Evolutionary conservation across 2,329 filamentous ascomycete genomes (phyloP), one percentile per base, ranked within the genome.

Genomic region (Cercospora nicotianae): DNA sequence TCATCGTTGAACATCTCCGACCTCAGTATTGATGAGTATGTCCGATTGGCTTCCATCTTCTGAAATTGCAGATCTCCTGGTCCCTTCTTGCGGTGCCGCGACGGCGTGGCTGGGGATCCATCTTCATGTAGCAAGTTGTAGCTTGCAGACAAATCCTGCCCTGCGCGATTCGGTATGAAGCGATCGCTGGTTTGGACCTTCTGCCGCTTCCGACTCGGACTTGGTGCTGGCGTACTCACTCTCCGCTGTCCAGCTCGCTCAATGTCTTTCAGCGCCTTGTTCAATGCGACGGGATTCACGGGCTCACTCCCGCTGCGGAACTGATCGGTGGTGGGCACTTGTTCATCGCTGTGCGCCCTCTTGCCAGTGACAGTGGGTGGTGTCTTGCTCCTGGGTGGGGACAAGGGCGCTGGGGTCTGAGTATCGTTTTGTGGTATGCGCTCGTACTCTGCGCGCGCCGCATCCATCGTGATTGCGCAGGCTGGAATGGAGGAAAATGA

Each of bases 41-140:
- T 97, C 67, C 91, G 88, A 75, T 99, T 97, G 59, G 95, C 95
- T 85, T 98, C 93, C 81, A 93, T 95, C 80, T 89, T 94, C 79
- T 99, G 95, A 72, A 96, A 97, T 79, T 98, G 91, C 70, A 97
- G 86, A 79, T 97, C 95, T 63, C 92, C 92, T 77, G 96, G 91
- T 9, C 93, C 92, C 90, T 94, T 90, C 82, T 91, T 94, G 81
- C 92, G 93, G 67, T 91, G 87, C 77, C 90, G 92, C 3, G 93
- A 94, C 0, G 94, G 93, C 1, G 94, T 97, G 12, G 94, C 91
- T 20, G 95, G 95, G 20, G 94, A 97, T 45, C 91, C 93, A 78
- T 97, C 93, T 70, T 97, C 94, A 76, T 96, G 92, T 30, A 98
- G 85, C 65, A 98, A 83, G 77, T 90, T 97, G 81, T 95, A 98